phyloP scores from a whole-genome alignment of 371 early-diverging fungal species.

The Batrachochytrium dendrobatidis region DNA sequence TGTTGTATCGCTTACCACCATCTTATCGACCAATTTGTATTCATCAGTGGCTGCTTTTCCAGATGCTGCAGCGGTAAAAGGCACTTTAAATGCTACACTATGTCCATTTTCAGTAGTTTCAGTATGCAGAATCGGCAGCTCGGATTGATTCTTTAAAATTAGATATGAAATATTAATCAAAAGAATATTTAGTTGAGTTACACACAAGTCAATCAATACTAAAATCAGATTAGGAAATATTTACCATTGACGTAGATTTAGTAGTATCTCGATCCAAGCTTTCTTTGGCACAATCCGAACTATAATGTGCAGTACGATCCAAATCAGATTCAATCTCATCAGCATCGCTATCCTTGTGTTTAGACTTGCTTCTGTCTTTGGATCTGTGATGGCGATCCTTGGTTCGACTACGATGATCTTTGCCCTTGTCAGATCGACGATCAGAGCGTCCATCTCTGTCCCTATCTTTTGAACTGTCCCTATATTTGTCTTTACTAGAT shows the following conservation, averaged over 20 bases:
- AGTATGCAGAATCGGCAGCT: too few relatives aligned
- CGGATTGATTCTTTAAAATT: too few relatives aligned
- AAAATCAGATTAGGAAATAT: background rate
- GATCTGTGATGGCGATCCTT: constrained; percentile 10
- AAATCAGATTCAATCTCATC: too few relatives aligned
- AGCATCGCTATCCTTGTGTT: background rate
- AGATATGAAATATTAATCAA: too few relatives aligned
- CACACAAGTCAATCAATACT: constrained; percentile 4
- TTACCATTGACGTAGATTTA: constrained; percentile 1
- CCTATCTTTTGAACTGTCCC: constrained; percentile 10
- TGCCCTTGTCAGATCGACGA: constrained; percentile 9
- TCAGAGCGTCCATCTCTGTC: constrained; percentile 18
- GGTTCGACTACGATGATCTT: constrained; percentile 11
- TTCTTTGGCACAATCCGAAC: background rate
- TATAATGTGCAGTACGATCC: too few relatives aligned
- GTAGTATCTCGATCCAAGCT: background rate
- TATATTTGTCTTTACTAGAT: constrained; percentile 27
- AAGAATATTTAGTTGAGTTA: too few relatives aligned
- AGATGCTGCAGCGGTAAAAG: too few relatives aligned
- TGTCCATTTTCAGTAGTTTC: too few relatives aligned
- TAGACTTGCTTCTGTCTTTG: constrained; percentile 13
- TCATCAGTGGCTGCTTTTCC: too few relatives aligned
- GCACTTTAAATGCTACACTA: too few relatives aligned
- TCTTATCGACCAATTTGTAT: too few relatives aligned
- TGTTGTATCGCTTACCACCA: too few relatives aligned